phyloP scores from a whole-genome alignment of 1,284 basidiomycete species.

The Cutaneotrichosporon sp. region DNA sequence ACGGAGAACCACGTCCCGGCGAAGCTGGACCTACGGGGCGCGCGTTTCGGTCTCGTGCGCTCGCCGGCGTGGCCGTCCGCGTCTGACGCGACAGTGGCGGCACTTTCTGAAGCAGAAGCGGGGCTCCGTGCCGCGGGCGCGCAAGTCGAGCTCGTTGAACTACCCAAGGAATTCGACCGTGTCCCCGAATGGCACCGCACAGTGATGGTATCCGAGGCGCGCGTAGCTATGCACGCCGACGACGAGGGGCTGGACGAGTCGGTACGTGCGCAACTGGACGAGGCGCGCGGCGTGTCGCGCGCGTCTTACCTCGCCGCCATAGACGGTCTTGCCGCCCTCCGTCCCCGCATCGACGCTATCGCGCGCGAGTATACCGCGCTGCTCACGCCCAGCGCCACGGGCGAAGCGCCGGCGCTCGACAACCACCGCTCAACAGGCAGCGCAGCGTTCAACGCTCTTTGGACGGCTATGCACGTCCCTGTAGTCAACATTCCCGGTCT shows the following conservation, averaged over 20 bases:
- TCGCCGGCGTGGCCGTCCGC: constrained; percentile 27
- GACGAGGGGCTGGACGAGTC: constrained; percentile 15
- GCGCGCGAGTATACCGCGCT: constrained; percentile 25
- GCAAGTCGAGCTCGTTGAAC: constrained; percentile 24
- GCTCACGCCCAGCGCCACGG: constrained; percentile 27
- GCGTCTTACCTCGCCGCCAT: constrained; percentile 21
- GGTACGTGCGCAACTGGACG: constrained; percentile 21
- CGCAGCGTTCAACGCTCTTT: constrained; percentile 28
- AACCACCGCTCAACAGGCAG: constrained; percentile 26
- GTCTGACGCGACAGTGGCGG: constrained; percentile 7
- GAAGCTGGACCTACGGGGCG: constrained; percentile 8
- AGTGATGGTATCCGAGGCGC: constrained; percentile 25
- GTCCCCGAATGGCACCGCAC: constrained; percentile 22
- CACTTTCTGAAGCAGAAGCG: constrained; percentile 20
- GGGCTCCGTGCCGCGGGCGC: constrained; percentile 22
- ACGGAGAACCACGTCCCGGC: constrained; percentile 20
- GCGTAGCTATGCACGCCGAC: constrained; percentile 23
- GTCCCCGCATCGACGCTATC: constrained; percentile 25
- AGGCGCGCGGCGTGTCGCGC: constrained; percentile 15
- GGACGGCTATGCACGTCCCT: constrained; percentile 29
- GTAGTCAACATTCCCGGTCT: constrained; percentile 31
- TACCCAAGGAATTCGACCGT: constrained; percentile 20
- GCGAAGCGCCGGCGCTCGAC: constrained; percentile 22
- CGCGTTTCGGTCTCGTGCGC: constrained; percentile 30
- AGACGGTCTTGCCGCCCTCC: constrained; percentile 24